Evolutionary conservation across 2,329 filamentous ascomycete genomes (phyloP).

Genomic region (Teratosphaeria pseudoeucalypti): DNA sequence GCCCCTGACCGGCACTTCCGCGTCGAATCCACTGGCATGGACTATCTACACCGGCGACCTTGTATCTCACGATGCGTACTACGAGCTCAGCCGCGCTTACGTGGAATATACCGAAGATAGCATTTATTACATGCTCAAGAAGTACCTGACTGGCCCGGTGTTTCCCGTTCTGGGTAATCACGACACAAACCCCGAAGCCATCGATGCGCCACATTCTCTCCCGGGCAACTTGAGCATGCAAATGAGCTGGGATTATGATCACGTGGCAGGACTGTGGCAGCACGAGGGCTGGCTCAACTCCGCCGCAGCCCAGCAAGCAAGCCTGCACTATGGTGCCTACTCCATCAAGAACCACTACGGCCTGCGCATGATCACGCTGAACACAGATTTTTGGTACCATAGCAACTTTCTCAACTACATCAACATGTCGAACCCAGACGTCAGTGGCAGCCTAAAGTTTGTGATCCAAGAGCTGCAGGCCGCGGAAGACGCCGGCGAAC

Average conservation of each 20-base stretch:
- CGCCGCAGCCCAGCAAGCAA: constrained; percentile 33
- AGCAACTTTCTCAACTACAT: constrained; percentile 41
- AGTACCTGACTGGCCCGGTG: constrained; percentile 46
- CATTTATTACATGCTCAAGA: constrained; percentile 44
- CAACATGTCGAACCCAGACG: constrained; percentile 43
- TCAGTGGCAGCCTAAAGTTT: constrained; percentile 39
- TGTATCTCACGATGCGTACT: constrained; percentile 44
- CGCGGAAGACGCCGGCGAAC: constrained; percentile 42
- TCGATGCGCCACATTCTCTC: constrained; percentile 43
- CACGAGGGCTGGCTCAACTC: constrained; percentile 46
- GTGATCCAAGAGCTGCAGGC: constrained; percentile 43
- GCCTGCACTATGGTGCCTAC: constrained; percentile 47
- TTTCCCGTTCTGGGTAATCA: constrained; percentile 50
- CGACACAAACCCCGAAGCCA: constrained; percentile 44
- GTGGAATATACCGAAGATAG: constrained; percentile 44
- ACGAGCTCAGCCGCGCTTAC: constrained; percentile 41
- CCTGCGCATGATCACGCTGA: constrained; percentile 43
- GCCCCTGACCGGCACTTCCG: constrained; percentile 41
- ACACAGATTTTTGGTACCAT: constrained; percentile 40
- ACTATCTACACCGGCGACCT: constrained; percentile 49
- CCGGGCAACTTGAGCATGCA: constrained; percentile 36
- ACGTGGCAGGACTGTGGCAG: constrained; percentile 45
- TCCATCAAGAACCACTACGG: constrained; percentile 44
- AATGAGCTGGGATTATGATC: constrained; percentile 49
- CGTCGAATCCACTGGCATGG: constrained; percentile 39